A percentile compares a stretch with the other conserved stretches of the same genome.
Evolutionary conservation across 192 early-diverging fungal species (phyloP).

Genomic region (Chytriomyces sp.): DNA sequence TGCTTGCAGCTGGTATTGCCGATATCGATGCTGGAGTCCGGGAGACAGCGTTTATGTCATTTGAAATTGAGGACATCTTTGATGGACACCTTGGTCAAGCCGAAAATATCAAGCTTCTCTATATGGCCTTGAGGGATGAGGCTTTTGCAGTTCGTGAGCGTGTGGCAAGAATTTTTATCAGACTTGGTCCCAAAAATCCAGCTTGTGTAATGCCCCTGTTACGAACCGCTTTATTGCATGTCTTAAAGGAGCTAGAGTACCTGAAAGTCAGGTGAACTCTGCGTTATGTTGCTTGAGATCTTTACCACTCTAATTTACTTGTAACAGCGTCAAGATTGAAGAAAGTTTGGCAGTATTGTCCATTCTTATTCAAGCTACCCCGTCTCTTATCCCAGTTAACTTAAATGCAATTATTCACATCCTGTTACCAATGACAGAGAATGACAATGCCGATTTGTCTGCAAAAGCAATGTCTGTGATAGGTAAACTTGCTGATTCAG

Average conservation of each 20-base stretch:
- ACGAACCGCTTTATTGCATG: constrained; percentile 62
- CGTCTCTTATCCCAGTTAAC: constrained; percentile 74
- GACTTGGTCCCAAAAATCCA: constrained; percentile 73
- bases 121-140: constrained; percentile 81
- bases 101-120: constrained; percentile 73
- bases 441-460: constrained; percentile 67
- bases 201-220: constrained; percentile 79
- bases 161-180: constrained; percentile 71
- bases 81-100: constrained; percentile 78
- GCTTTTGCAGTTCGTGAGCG: constrained; percentile 73
- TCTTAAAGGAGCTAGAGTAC: constrained; percentile 82
- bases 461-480: constrained; percentile 69
- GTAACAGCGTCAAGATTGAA: constrained; percentile 65
- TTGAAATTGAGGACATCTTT: constrained; percentile 68
- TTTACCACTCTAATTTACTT: not conserved
- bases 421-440: constrained; percentile 66
- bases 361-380: constrained; percentile 65
- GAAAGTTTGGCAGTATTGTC: constrained; percentile 69
- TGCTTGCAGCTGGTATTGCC: not conserved
- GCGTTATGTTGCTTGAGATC: not conserved
- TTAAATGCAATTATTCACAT: constrained; percentile 73
- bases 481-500: constrained; percentile 61
- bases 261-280: constrained; percentile 20
- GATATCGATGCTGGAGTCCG: constrained; percentile 47
- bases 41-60: constrained; percentile 64